Evolutionary conservation across 2,329 filamentous ascomycete species (phyloP), one percentile per base, ranked within the genome.

Genomic region (Beauveria sp.): DNA sequence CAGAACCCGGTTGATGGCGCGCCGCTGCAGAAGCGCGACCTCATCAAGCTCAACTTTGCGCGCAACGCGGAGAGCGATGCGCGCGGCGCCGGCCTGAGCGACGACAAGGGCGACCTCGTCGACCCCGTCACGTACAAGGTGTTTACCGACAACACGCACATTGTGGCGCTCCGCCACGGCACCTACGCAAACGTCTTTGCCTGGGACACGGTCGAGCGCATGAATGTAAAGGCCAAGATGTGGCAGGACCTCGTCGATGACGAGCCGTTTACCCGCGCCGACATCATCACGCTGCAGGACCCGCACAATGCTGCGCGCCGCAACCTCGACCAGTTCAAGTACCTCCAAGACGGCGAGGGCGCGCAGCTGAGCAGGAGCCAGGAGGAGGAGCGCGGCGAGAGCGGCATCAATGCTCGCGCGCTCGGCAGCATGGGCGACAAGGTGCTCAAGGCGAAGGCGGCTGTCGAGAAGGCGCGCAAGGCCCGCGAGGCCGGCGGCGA

Each of bases 111-210:
- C 58, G 95, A 98, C 68, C 90, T 95, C 69, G 91, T 98, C 65
- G 95, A 99, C 70, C 96, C 95, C 0, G 93, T 99, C 52, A 97
- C 93, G 0, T 98, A 90, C 81, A 99, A 99, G 74, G 90, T 96
- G 47, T 91, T 99, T 70, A 99, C 95, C 52, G 92, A 99, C 73
- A 98, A 98, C 74, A 98, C 95, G 4, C 95, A 98, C 74, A 91
- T 99, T 62, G 91, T 98, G 51, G 93, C 93, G 18, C 81, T 99
- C 65, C 83, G 86, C 62, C 86, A 89, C 74, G 86, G 85, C 60
- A 89, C 81, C 60, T 93, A 93, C 62, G 93, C 93, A 55, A 99
- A 99, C 75, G 95, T 96, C 5, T 99, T 98, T 72, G 87, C 93
- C 1, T 97, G 89, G 85, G 96, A 99, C 70, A 99, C 96, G 1